These are phyloP conservation scores for Saussurea involucrata DNA, from an alignment of 129 eudicot species.

Conservation along the genomic window DNA sequence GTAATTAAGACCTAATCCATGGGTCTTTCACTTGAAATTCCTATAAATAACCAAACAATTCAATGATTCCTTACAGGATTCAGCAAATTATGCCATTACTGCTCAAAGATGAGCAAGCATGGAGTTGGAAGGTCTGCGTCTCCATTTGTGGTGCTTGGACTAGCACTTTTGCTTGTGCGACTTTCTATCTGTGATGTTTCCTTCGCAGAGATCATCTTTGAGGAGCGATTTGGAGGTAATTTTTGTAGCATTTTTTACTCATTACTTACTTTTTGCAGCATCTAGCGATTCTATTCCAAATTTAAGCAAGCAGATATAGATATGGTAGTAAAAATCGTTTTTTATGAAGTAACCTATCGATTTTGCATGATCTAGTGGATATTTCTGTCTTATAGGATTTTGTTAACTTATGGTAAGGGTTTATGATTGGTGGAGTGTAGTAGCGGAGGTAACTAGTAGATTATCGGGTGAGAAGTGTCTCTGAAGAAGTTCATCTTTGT, in stretches of 20 bases:
- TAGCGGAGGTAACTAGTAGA: background rate
- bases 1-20: slow-evolving; percentile 6
- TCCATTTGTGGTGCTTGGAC: background rate
- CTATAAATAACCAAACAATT: slow-evolving; percentile 19
- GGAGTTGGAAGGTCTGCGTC: slow-evolving; percentile 9
- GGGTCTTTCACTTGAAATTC: background rate
- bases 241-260: background rate
- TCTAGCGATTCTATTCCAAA: background rate
- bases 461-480: background rate
- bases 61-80: background rate
- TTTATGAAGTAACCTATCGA: background rate
- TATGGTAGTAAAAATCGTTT: background rate
- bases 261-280: background rate
- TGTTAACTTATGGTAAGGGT: slow-evolving; percentile 1
- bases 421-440: slow-evolving; percentile 1
- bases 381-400: background rate
- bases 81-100: slow-evolving; percentile 6
- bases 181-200: slow-evolving; percentile 30
- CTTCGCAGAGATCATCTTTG: slow-evolving; percentile 73
- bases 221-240: slow-evolving; percentile 88
- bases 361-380: background rate
- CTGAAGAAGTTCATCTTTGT: background rate
- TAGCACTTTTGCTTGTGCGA: slow-evolving; percentile 16
- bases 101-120: slow-evolving; percentile 15
- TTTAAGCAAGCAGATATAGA: background rate